Evolutionary conservation across 352 stramenopile species (phyloP), one percentile per base, ranked within the genome.

Genomic region (Phytophthora macrochlamydospora): DNA sequence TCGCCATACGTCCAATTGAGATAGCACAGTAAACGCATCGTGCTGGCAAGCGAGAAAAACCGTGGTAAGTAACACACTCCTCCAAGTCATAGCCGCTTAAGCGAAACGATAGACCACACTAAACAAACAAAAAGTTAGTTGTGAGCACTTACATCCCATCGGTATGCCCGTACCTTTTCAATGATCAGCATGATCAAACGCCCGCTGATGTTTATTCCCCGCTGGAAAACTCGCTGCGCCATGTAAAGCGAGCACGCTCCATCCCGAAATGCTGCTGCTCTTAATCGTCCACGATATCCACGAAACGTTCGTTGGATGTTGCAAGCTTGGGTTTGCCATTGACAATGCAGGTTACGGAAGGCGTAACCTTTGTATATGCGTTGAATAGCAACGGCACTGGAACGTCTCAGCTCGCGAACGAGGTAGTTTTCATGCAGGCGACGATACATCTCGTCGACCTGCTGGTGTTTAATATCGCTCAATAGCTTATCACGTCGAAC

Each of bases 171-270:
- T 62, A 90, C 81, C 74, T 86, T 83, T 40, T 92, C 80, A 35
- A 92, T 84, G 13, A 73, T 65, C 9, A 92, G 80, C 62, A 92
- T 65, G 8, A 92, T 50, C 3, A 57, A 61, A 13, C 60, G 69
- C 1, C 69, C 80, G 33, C 73, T 81, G n/a, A 92, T 70, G 9
- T 75, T 57, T 8, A 88, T 18, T 0, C 84, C 84, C 32, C 84
- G 79, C 48, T 92, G 80, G 46, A 79, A 92, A 7, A 92, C 80
- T 12, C 76, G 60, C 48, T 91, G 76, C 5, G 73, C 68, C 81
- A 92, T 92, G 59, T 83, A 90, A 40, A 91, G 90, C 0, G 79
- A 88, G 30, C 81, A 83, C 14, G 76, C 91, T 4, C 84, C 84
- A 35, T 91, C 82, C 33, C 81, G 71, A 45, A 92, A 90, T 38